Conservation (phyloP, 2,329 filamentous ascomycete species). For the Aspergillus transmontanensis region DNA sequence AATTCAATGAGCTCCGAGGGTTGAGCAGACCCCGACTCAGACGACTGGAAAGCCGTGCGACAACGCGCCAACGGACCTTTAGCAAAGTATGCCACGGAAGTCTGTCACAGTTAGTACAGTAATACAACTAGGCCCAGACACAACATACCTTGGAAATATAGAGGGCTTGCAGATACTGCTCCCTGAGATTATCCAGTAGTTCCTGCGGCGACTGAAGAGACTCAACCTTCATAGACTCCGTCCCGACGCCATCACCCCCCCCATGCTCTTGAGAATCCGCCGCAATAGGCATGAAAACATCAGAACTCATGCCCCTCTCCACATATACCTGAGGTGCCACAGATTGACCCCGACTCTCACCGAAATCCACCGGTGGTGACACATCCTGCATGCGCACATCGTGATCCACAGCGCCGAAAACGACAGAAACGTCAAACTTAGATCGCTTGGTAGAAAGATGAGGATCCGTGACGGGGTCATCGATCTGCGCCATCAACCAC, state of each 20-base stretch:
- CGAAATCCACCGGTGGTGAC: conserved; percentile 25
- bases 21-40: conserved; percentile 25
- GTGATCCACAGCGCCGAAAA: conserved; percentile 26
- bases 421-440: conserved; percentile 32
- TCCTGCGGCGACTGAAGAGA: conserved; percentile 36
- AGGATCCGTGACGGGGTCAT: conserved; percentile 27
- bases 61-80: conserved; percentile 53
- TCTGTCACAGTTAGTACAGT: conserved; percentile 30
- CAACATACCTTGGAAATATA: conserved; percentile 45
- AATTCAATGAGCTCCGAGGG: conserved; percentile 37
- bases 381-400: conserved; percentile 13
- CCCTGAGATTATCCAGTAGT: conserved; percentile 38
- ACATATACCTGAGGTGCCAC: conserved; percentile 15
- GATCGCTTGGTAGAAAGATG: conserved; percentile 23
- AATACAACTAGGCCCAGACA: neutral
- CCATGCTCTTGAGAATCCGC: conserved; percentile 21
- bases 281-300: conserved; percentile 9
- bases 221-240: conserved; percentile 16
- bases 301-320: conserved; percentile 17
- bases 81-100: conserved; percentile 55
- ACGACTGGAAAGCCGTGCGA: conserved; percentile 41
- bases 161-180: conserved; percentile 47
- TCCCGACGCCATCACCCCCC: conserved; percentile 11
- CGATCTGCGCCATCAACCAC: conserved; percentile 39
- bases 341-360: conserved; percentile 20